Percentiles rank a stretch among this genome's conserved stretches.
Conservation (phyloP, 805 yeast species). For the Candida krabiensis region DNA sequence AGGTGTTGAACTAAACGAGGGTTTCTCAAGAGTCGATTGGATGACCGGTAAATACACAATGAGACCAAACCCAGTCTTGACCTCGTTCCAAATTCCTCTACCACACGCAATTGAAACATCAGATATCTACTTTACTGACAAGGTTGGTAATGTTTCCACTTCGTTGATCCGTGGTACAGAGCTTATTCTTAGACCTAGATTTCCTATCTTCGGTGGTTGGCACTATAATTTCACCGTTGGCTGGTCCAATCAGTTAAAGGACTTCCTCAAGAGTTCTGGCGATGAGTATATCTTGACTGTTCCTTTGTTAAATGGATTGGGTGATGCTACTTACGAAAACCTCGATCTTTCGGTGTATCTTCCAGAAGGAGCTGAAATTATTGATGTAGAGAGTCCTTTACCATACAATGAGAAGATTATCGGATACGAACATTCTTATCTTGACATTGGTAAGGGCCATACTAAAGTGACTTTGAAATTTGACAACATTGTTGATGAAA, state of each 20-base stretch:
- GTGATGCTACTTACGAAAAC: slow-evolving; percentile 62
- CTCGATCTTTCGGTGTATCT: slow-evolving; percentile 63
- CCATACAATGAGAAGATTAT: slow-evolving; percentile 33
- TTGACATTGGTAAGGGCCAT: slow-evolving; percentile 79
- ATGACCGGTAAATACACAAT: slow-evolving; percentile 54
- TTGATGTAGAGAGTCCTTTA: slow-evolving; percentile 59
- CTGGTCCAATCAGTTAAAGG: slow-evolving; percentile 67
- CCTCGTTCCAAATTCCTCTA: slow-evolving; percentile 58
- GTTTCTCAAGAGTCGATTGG: slow-evolving; percentile 82
- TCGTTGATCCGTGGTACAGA: slow-evolving; percentile 45
- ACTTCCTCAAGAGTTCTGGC: slow-evolving; percentile 48
- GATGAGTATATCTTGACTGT: slow-evolving; percentile 60
- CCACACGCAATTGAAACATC: slow-evolving; percentile 41
- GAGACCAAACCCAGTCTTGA: slow-evolving; percentile 58
- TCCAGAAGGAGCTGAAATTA: slow-evolving; percentile 80
- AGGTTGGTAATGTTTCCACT: slow-evolving; percentile 92
- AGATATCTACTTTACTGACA: slow-evolving; percentile 82
- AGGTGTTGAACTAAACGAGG: slow-evolving; percentile 67
- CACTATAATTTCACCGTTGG: slow-evolving; percentile 92
- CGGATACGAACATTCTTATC: slow-evolving; percentile 46
- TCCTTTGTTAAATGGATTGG: slow-evolving; percentile 73
- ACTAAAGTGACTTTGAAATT: slow-evolving; percentile 64
- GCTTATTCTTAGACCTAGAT: slow-evolving; percentile 76
- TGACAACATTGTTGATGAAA: slow-evolving; percentile 66
- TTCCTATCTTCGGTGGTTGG: slow-evolving; percentile 97